phyloP scores from a whole-genome alignment of 495 filamentous ascomycete genomes.

The Talaromyces nanjingensis region DNA sequence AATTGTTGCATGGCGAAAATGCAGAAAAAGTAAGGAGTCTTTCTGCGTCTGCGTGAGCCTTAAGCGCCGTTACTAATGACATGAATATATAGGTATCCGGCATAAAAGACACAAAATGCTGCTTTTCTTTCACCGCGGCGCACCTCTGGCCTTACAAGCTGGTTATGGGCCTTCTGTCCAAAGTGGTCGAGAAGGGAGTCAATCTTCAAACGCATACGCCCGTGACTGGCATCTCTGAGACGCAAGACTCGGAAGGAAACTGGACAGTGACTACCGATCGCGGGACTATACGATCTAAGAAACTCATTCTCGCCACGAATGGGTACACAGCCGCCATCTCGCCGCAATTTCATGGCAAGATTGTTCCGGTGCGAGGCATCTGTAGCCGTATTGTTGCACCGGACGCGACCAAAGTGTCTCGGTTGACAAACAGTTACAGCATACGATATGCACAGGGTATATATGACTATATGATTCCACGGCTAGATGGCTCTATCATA shows the following conservation, averaged over 20 bases:
- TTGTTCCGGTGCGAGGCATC: background rate
- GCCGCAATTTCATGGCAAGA: background rate
- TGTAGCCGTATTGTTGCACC: slow-evolving; percentile 2
- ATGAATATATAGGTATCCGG: slow-evolving; percentile 19
- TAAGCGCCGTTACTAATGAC: background rate
- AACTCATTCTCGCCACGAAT: slow-evolving; percentile 4
- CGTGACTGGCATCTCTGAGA: background rate
- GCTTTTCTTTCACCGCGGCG: slow-evolving; percentile 31
- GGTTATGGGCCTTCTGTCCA: slow-evolving; percentile 47
- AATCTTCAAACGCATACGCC: slow-evolving; percentile 1
- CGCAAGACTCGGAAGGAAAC: background rate
- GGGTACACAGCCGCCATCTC: background rate
- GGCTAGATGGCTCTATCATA: slow-evolving; percentile 64
- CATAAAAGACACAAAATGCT: slow-evolving; percentile 39
- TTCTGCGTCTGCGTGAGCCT: background rate
- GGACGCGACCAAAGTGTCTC: slow-evolving; percentile 41
- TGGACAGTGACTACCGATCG: background rate
- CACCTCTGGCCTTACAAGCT: slow-evolving; percentile 78
- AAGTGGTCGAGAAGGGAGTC: background rate
- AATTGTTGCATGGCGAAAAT: background rate
- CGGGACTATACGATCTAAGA: background rate
- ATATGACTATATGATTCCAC: slow-evolving; percentile 53
- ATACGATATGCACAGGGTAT: slow-evolving; percentile 23
- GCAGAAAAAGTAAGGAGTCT: background rate
- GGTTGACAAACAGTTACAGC: slow-evolving; percentile 28